Base-by-base conservation (phyloP, 2,329 filamentous ascomycete species). In the Colletotrichum sp. region DNA sequence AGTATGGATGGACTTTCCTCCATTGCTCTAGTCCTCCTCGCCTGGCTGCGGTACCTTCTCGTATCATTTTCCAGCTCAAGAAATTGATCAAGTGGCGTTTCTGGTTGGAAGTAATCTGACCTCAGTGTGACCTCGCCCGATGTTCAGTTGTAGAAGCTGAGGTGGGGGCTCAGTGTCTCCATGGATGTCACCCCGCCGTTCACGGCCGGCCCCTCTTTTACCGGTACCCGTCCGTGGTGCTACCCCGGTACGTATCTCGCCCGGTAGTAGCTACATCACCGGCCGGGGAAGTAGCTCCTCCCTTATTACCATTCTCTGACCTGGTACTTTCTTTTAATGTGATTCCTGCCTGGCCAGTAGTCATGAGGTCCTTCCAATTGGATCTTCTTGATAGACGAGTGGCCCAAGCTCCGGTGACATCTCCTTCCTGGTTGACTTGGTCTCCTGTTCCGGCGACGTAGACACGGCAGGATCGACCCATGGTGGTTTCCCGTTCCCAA, bases 381-480 rank as follows among this genome's bases (percentile, higher is more conserved):
- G 29, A 31, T 31, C 29, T 29, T 29, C 29, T 31, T 8, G 29
- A 31, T 31, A 31, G 4, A 8, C 6, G 29, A 31, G 29, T 64
- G 61, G 16, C 27, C 61, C 27, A 51, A 51, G 61, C 38, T 33
- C 38, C 31, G 5, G n/a, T 31, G 34, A 24, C 15, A 33, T 13
- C 27, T 64, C 43, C 63, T 66, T 66, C 70, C 29, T 29, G 21
- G 21, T 34, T 38, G 27, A 51, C 15, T 9, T 36, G 5, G 11
- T 59, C 36, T 69, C 36, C 68, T 70, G 62, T 54, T 47, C 43
- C 5, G 36, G 58, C 21, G 16, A 29, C 31, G 54, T 67, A 66
- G 27, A 47, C 62, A 55, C 61, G 71, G 68, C 68, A 73, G 33
- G 71, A 73, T 73, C 71, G 62, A 62, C 71, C 47, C 36, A 66